These are phyloP conservation scores for Xylaria acuta DNA, from an alignment of 495 filamentous ascomycete species.

Conservation along the genomic window DNA sequence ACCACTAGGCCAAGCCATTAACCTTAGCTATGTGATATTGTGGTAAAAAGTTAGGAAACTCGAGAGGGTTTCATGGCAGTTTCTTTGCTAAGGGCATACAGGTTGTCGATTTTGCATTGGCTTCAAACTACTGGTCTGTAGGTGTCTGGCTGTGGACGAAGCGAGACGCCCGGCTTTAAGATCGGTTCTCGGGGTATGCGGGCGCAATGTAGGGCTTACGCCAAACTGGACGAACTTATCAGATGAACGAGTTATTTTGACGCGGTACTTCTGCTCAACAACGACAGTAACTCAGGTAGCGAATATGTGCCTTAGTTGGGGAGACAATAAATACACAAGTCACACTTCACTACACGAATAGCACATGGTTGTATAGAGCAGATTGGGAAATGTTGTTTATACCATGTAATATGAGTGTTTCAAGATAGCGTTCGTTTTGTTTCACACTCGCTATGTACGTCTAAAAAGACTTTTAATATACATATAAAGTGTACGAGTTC, in stretches of 20 bases:
- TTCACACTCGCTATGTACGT: not conserved
- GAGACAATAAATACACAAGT: not conserved
- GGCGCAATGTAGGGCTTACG: not conserved
- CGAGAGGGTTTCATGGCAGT: too few relatives aligned
- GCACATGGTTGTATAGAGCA: not conserved
- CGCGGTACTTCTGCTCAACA: not conserved
- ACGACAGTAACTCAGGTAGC: not conserved
- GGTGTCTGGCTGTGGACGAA: not conserved
- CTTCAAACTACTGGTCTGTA: not conserved
- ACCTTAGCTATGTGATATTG: not conserved
- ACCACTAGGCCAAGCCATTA: not conserved
- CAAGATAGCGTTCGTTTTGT: not conserved
- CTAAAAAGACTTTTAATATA: not conserved
- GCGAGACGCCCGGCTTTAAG: not conserved
- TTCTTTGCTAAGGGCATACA: not conserved
- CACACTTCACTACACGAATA: not conserved
- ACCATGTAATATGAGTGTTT: not conserved
- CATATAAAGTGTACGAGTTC: not conserved
- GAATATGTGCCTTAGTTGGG: not conserved
- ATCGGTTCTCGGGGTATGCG: not conserved
- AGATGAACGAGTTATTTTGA: conserved; percentile 8
- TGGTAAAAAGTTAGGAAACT: conserved; percentile 4
- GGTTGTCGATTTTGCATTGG: conserved; percentile 1
- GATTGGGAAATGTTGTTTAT: not conserved
- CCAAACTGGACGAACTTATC: not conserved